phyloP scores from a whole-genome alignment of 192 early-diverging fungal genomes.

The Coemansia aciculifera region DNA sequence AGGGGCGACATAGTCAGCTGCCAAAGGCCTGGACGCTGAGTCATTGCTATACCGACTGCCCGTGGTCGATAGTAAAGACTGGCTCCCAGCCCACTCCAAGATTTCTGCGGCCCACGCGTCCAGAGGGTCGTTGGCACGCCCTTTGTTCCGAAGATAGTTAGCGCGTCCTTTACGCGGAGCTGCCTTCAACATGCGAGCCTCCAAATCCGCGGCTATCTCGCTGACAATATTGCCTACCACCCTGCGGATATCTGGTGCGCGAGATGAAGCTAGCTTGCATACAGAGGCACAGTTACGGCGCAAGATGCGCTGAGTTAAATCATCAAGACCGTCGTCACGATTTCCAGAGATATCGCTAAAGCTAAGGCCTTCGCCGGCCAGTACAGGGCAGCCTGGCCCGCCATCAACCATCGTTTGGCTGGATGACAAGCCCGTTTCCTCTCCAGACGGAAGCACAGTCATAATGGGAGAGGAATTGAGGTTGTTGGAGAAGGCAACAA shows the following conservation, averaged over 20 bases:
- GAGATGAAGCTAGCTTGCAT: not conserved
- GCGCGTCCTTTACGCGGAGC: not conserved
- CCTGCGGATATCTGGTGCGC: no score
- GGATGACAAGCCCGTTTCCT: not conserved
- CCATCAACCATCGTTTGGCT: not conserved
- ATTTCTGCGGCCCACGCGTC: not conserved
- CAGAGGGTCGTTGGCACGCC: not conserved
- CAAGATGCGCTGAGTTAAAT: not conserved
- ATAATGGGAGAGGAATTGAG: not conserved
- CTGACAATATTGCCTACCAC: no score
- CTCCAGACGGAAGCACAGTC: not conserved
- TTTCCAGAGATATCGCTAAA: no score
- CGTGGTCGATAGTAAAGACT: not conserved
- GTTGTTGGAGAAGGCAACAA: not conserved
- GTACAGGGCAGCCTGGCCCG: not conserved
- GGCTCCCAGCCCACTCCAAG: not conserved
- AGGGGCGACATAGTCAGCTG: no score
- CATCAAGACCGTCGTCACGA: not conserved
- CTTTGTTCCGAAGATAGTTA: not conserved
- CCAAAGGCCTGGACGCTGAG: no score
- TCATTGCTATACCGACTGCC: no score
- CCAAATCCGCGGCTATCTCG: no score
- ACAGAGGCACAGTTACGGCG: not conserved
- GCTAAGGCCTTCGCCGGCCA: no score
- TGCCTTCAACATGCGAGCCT: not conserved